Base-by-base conservation (phyloP, 208 protist species). In the Trypanosoma melophagium region DNA sequence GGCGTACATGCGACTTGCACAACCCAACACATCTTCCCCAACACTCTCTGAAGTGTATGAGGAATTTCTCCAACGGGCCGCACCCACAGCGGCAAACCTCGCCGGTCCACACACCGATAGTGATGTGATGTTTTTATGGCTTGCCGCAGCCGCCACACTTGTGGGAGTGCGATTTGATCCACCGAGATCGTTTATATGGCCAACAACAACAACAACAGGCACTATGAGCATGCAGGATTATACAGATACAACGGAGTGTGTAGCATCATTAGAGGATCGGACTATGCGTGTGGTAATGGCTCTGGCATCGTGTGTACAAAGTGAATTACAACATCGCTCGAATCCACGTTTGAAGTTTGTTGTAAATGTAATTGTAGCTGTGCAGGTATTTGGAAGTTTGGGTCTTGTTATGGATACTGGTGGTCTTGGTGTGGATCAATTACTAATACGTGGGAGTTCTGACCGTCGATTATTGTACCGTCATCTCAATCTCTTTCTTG, bases 401-500 rank as follows among this genome's bases (percentile, higher is more conserved):
- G 70, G 70, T 19, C 31, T 66, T 13, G 12, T n/a, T 22, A 53
- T 76, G 10, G 70, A 70, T 22, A 35, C 55, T 31, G 60, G 17
- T 10, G 21, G 16, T 51, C 28, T 69, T 8, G 25, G 58, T 31
- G 42, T 69, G 7, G 57, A 61, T 25, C 55, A 51, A 24, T 41
- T 86, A 13, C 60, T 90, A 9, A 67, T 80, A 21, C 74, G 74
- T 17, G 45, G 53, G 2, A 65, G 69, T 13, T 51, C 64, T 31
- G 76, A 81, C n/a, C 73, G 72, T 7, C 52, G 59, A 8, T 45
- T 83, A 51, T 56, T 76, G 16, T 19, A 47, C 10, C 79, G 77
- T 14, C 67, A 83, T 49, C 17, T 50, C 25, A 67, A 77, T 24
- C 45, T 72, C 10, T 68, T 89, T 40, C 61, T 84, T 53, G 57